These are phyloP conservation scores for Centrapalus pauciflorus DNA, from an alignment of 129 eudicot genomes.

Conservation along the genomic window DNA sequence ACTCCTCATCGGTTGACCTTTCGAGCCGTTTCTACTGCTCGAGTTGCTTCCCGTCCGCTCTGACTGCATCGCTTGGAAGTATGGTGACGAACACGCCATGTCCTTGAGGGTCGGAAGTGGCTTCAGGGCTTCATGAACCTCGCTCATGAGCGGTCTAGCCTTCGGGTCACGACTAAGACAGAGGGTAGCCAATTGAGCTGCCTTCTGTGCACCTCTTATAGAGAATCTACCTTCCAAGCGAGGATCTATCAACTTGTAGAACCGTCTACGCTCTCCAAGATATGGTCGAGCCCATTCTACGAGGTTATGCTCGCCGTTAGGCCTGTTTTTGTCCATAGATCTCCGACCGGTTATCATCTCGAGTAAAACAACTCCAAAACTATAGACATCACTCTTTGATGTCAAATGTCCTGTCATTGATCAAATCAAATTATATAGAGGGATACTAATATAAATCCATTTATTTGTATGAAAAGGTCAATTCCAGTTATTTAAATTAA, in stretches of 20 bases:
- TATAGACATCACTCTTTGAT: slow-evolving; percentile 82
- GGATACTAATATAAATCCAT: too few species aligned
- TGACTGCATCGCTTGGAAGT: slow-evolving; percentile 65
- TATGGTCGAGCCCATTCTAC: slow-evolving; percentile 81
- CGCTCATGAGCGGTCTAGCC: slow-evolving; percentile 73
- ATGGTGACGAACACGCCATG: slow-evolving; percentile 62
- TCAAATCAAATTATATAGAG: slow-evolving; percentile 12
- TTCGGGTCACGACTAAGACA: slow-evolving; percentile 77
- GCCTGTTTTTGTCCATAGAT: slow-evolving; percentile 78
- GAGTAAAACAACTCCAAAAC: slow-evolving; percentile 74
- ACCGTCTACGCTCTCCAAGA: slow-evolving; percentile 57
- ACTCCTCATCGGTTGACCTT: slow-evolving; percentile 42
- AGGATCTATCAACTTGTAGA: slow-evolving; percentile 62
- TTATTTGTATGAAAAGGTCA: too few species aligned
- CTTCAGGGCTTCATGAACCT: slow-evolving; percentile 53
- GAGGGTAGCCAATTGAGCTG: slow-evolving; percentile 67
- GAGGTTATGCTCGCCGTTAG: slow-evolving; percentile 70
- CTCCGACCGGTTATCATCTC: slow-evolving; percentile 74
- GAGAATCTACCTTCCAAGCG: slow-evolving; percentile 80
- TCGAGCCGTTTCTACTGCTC: slow-evolving; percentile 32
- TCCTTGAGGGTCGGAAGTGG: slow-evolving; percentile 68
- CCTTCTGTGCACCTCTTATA: slow-evolving; percentile 63
- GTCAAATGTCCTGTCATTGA: slow-evolving; percentile 70
- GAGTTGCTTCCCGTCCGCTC: slow-evolving; percentile 36
- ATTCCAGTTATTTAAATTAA: too few species aligned